Evolutionary conservation across 176 grass and related monocot species (phyloP), one percentile per base, ranked within the genome.

Genomic region (Rhynchospora breviuscula): DNA sequence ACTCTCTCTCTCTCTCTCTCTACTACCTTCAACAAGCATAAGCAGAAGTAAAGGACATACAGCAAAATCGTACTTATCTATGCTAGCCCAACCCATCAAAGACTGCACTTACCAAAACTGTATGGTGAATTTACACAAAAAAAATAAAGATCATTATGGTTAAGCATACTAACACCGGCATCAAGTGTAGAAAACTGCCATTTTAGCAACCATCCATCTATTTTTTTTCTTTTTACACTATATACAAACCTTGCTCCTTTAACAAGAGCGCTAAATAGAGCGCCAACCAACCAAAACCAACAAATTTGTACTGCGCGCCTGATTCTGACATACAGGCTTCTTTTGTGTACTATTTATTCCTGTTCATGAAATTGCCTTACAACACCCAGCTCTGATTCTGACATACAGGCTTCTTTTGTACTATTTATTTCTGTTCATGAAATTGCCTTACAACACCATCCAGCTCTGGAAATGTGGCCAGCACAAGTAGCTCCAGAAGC

Each of bases 401-500:
- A 47, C 67, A 71, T 71, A 45, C 35, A 19, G 6, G 18, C 43
- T 70, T 54, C 7, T 51, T 14, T 49, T 51, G 13, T 74, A 74
- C 22, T 22, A 11, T 70, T 64, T 93, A 60, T 71, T 80, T 93
- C 6, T 93, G 86, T 90, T 96, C 83, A 66, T 96, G 97, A 85
- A 85, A 90, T 71, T 89, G 88, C 78, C 81, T 90, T 59, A 99
- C 72, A 52, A 87, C 81, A 60, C 23, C 89, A 81, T 94, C 89
- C 67, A 99, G 73, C 83, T 99, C 97, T n/a, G 97, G 96, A 66
- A 99, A 99, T 43, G 85, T 52, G 1, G 88, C 71, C 59, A 95
- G 88, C 83, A 90, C 74, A 56, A 99, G 88, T 48, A 99, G 86
- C 89, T 99, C 93, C 53, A 99, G 71, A 73, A 99, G 88, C 84